Conservation (phyloP, 768 basidiomycete genomes). For the Leucocoprinus sp. region DNA sequence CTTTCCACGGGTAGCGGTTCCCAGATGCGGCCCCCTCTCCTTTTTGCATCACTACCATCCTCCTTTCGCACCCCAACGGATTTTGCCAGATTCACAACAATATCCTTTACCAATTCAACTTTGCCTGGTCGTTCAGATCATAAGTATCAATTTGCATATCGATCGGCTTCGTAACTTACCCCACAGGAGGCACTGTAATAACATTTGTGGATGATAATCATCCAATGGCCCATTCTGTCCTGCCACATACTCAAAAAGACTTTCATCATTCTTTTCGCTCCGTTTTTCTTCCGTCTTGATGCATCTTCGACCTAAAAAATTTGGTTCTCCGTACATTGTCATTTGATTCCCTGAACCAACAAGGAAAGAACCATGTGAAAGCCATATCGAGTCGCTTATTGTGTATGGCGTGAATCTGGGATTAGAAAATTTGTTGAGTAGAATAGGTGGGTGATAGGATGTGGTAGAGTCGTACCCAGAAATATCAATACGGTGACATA, state of each 20-base stretch:
- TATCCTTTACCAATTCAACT: constrained; percentile 74
- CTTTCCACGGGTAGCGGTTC: constrained; percentile 48
- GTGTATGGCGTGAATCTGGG: constrained; percentile 67
- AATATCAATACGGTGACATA: constrained; percentile 64
- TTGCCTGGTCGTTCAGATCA: background rate
- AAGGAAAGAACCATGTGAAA: constrained; percentile 73
- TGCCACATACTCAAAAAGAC: constrained; percentile 78
- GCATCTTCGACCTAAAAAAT: constrained; percentile 4
- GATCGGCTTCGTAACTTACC: constrained; percentile 37
- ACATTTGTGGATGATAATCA: constrained; percentile 90
- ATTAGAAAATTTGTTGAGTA: background rate
- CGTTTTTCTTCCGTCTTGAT: constrained; percentile 8
- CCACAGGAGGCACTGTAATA: constrained; percentile 89
- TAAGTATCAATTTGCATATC: background rate
- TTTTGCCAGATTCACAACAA: constrained; percentile 60
- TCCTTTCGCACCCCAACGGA: constrained; percentile 23
- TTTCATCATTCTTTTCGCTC: constrained; percentile 23
- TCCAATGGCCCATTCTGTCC: constrained; percentile 77
- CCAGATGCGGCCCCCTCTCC: constrained; percentile 25
- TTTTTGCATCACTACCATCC: constrained; percentile 4
- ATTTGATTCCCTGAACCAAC: constrained; percentile 80
- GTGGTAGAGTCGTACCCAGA: constrained; percentile 42
- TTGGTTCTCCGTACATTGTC: constrained; percentile 61
- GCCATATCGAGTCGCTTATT: constrained; percentile 89
- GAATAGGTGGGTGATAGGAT: background rate